Percentiles rank a stretch among this genome's conserved stretches.
These are phyloP conservation scores for Trichosporon ovoides DNA, from an alignment of 1,284 basidiomycete genomes.

Conservation along the genomic window DNA sequence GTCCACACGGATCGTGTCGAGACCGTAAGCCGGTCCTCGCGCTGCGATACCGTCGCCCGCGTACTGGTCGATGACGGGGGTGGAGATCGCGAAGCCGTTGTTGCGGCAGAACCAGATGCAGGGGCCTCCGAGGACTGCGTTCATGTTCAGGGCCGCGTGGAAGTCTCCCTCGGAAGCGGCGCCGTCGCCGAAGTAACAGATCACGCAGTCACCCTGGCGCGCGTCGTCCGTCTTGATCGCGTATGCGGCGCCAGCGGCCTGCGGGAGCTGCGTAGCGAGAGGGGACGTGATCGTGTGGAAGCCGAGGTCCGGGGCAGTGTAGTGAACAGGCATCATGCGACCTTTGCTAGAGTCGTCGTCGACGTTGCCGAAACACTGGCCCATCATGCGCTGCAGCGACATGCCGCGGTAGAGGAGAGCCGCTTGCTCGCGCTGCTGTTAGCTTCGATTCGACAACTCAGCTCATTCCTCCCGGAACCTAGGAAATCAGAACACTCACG, in stretches of 20 bases:
- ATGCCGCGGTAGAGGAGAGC: conserved; percentile 85
- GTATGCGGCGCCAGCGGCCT: conserved; percentile 88
- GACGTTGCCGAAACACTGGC: conserved; percentile 80
- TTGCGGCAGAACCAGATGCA: conserved; percentile 47
- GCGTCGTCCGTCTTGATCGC: conserved; percentile 74
- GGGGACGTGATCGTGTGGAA: conserved; percentile 93
- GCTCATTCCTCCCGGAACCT: too few relatives aligned
- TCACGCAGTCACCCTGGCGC: conserved; percentile 71
- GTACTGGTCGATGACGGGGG: conserved; percentile 82
- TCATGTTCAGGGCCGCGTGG: conserved; percentile 55
- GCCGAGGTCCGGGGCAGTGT: conserved; percentile 74
- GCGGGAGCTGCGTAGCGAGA: conserved; percentile 91
- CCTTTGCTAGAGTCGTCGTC: conserved; percentile 79
- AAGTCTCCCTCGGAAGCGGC: conserved; percentile 56
- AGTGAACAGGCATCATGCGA: conserved; percentile 85
- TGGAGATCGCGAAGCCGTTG: conserved; percentile 80
- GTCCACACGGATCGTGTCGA: conserved; percentile 84
- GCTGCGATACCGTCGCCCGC: conserved; percentile 89
- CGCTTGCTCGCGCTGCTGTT: conserved; percentile 74
- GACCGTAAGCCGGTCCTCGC: conserved; percentile 87
- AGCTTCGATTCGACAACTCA: too few relatives aligned
- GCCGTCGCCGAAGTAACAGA: conserved; percentile 78
- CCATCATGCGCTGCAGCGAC: conserved; percentile 66
- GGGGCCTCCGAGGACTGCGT: conserved; percentile 51
- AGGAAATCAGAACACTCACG: too few relatives aligned